Percentiles rank a stretch among this genome's conserved stretches.
phyloP scores from a whole-genome alignment of 2,329 filamentous ascomycete species.

The Dothideomycetidae sp. region DNA sequence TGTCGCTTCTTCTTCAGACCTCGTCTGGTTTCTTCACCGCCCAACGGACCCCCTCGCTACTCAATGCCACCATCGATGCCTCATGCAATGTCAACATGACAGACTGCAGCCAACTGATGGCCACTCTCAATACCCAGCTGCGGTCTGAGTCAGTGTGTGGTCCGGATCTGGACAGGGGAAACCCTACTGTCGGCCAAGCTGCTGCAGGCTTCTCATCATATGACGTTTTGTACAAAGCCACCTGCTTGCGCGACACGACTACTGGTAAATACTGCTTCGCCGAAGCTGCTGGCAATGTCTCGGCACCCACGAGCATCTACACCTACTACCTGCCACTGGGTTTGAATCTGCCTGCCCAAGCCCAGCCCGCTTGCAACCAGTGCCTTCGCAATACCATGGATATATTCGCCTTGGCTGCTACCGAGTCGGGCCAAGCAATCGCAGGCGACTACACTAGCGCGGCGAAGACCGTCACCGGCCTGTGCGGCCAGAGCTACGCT shows the following conservation, averaged over 20 bases:
- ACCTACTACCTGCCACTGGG: constrained; percentile 81
- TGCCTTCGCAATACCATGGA: constrained; percentile 73
- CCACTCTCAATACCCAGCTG: constrained; percentile 50
- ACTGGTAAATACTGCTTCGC: constrained; percentile 47
- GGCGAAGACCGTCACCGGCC: constrained; percentile 57
- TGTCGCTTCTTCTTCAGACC: constrained; percentile 76
- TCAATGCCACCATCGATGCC: constrained; percentile 64
- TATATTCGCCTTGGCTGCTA: constrained; percentile 57
- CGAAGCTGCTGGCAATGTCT: constrained; percentile 64
- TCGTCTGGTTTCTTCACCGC: constrained; percentile 75
- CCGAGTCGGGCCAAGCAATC: constrained; percentile 52
- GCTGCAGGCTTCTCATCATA: constrained; percentile 67
- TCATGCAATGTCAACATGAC: constrained; percentile 56
- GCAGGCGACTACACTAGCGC: constrained; percentile 54
- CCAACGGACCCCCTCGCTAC: constrained; percentile 52
- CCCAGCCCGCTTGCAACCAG: constrained; percentile 56
- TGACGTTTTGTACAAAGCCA: constrained; percentile 60
- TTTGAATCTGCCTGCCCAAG: constrained; percentile 48
- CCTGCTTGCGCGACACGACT: constrained; percentile 53
- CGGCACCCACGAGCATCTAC: constrained; percentile 57
- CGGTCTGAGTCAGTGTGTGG: constrained; percentile 51
- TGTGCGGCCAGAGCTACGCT: constrained; percentile 42
- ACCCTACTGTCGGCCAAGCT: constrained; percentile 58
- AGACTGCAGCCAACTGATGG: constrained; percentile 52
- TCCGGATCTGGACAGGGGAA: constrained; percentile 51